Base-by-base conservation (phyloP, 331 rosid species). In the Saraca asoca region DNA sequence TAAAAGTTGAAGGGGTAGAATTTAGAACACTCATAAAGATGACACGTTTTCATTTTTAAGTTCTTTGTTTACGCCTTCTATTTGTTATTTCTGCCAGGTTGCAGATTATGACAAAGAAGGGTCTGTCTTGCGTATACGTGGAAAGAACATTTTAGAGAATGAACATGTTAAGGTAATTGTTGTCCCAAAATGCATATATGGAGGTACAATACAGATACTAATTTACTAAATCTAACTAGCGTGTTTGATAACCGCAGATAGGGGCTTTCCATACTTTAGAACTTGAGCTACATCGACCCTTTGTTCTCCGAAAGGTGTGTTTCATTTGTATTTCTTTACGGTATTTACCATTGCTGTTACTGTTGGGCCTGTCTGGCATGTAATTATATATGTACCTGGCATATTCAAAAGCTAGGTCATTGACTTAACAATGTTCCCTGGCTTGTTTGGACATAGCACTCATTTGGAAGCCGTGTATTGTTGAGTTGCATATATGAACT, bases 221-320 rank as follows among this genome's bases (percentile, higher is more conserved):
- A 19, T 74, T 3, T 24, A 44, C 46, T 33, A 5, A 41, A 38
- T 72, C 66, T 2, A 37, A 60, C n/a, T 72, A 70, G 14, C 78
- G 12, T 34, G 60, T 12, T 60, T 45, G 60, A 65, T 70, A 29
- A 66, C 29, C 79, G 75, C 85, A 93, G 98, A 83, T 90, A 9
- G 98, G 98, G 71, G 95, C 95, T 50, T 90, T 78, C 73, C 97
- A 93, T 80, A 93, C 98, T 68, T 75, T 93, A 72, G 98, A 93
- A 70, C 90, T 93, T n/a, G 98, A 90, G 77, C 80, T 82, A 66
- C 91, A 93, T 55, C 85, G 97, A 11, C 97, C 98, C 12, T 93
- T 93, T 83, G 97, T 93, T 58, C 82, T 93, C 69, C 79, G 95
- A 73, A 93, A 93, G 97, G 97, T 80, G 12, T 70, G 52, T 16